Conservation (phyloP, 306 rosid genomes). For the Clitoria ternatea region DNA sequence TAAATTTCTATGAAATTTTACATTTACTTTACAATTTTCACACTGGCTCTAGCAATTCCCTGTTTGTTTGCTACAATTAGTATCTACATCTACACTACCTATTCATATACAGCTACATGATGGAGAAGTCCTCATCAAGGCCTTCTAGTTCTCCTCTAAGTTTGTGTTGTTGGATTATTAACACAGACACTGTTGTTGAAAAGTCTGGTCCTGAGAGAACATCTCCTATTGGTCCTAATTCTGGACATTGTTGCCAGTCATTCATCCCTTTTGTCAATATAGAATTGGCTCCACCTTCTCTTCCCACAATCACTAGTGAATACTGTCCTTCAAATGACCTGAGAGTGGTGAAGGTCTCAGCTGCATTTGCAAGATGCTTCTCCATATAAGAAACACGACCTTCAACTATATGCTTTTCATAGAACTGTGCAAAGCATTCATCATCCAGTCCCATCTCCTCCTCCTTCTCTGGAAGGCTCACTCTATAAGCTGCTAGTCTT, state of each 20-base stretch:
- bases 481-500: conserved; percentile 42
- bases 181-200: conserved; percentile 51
- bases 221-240: conserved; percentile 92
- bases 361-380: conserved; percentile 72
- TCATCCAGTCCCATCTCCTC: conserved; percentile 69
- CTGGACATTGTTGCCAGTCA: conserved; percentile 95
- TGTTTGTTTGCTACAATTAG: conserved; percentile 31
- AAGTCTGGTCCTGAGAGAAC: conserved; percentile 90
- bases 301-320: conserved; percentile 73
- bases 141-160: conserved; percentile 82
- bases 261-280: conserved; percentile 76
- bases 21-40: conserved; percentile 36
- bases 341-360: conserved; percentile 68
- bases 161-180: conserved; percentile 75
- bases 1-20: conserved; percentile 19
- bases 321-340: conserved; percentile 75
- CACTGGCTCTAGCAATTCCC: conserved; percentile 25
- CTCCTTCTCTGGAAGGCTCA: conserved; percentile 51
- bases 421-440: conserved; percentile 79
- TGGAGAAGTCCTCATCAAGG: conserved; percentile 78
- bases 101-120: conserved; percentile 48
- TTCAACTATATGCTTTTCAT: conserved; percentile 52
- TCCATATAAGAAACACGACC: conserved; percentile 60
- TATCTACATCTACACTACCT: conserved; percentile 47
- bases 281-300: conserved; percentile 74